These are phyloP conservation scores for Colletotrichum somersetense DNA, from an alignment of 2,329 filamentous ascomycete species.

Conservation along the genomic window DNA sequence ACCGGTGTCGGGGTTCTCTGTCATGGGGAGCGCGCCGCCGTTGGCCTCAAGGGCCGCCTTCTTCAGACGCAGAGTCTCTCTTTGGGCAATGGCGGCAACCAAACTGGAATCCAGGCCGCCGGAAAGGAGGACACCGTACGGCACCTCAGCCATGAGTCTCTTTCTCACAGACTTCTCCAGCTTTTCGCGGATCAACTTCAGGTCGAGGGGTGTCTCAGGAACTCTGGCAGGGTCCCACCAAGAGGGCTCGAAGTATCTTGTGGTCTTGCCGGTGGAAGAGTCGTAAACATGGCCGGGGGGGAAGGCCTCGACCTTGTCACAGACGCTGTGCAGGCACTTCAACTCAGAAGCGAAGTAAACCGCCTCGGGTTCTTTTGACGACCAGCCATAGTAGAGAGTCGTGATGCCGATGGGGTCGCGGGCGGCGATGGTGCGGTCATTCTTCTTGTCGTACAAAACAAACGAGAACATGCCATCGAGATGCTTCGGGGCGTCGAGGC, in stretches of 20 bases:
- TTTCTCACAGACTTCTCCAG: conserved; percentile 95
- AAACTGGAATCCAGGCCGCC: conserved; percentile 96
- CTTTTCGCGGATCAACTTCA: conserved; percentile 82
- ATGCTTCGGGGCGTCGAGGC: conserved; percentile 89
- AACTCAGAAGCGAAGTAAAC: conserved; percentile 98
- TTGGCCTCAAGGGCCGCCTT: conserved; percentile 68
- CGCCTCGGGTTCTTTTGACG: conserved; percentile 82
- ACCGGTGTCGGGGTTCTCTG: conserved; percentile 68
- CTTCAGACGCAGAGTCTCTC: conserved; percentile 86
- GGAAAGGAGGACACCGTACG: conserved; percentile 94
- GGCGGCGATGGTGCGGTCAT: conserved; percentile 92
- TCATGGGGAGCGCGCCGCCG: conserved; percentile 60
- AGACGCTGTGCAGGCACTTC: conserved; percentile 92
- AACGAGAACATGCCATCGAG: conserved; percentile 99
- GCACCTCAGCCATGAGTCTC: conserved; percentile 98
- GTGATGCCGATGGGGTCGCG: conserved; percentile 97
- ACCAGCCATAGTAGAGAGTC: conserved; percentile 96
- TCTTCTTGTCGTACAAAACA: conserved; percentile 95
- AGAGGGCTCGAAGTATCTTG: conserved; percentile 88
- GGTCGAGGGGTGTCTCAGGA: conserved; percentile 84
- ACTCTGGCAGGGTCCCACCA: conserved; percentile 91
- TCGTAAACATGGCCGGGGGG: conserved; percentile 97
- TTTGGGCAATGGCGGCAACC: conserved; percentile 94
- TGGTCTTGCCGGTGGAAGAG: conserved; percentile 87
- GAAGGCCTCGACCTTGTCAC: conserved; percentile 94